Evolutionary conservation across 176 grass and related monocot genomes (phyloP).

Genomic region (Saccharum officinarum): DNA sequence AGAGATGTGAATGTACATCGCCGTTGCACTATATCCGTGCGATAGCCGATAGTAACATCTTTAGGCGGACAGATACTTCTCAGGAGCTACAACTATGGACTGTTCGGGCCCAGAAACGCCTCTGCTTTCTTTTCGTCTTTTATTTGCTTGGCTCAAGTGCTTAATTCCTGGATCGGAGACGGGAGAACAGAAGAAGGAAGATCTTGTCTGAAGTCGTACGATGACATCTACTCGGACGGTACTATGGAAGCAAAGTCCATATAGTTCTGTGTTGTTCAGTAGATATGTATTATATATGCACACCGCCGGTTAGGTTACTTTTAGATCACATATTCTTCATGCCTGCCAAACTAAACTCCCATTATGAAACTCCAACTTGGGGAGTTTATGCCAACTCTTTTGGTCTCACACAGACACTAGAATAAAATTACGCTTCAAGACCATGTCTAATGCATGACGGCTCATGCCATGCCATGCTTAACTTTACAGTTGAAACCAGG

Average conservation of each 20-base stretch:
- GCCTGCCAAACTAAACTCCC: not conserved
- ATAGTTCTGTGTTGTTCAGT: not conserved
- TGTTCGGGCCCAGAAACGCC: constrained; percentile 16
- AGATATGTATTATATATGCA: not conserved
- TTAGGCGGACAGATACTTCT: constrained; percentile 14
- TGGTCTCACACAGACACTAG: not conserved
- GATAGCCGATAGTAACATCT: constrained; percentile 39
- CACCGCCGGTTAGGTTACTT: not conserved
- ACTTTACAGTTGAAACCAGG: constrained; percentile 9
- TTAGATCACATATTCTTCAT: constrained; percentile 16
- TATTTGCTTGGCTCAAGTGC: not conserved
- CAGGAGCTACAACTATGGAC: constrained; percentile 5
- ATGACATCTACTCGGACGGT: not conserved
- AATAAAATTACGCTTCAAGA: not conserved
- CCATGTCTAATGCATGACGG: not conserved
- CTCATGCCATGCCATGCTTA: not conserved
- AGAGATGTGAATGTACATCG: constrained; percentile 16
- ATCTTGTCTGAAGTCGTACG: constrained; percentile 16
- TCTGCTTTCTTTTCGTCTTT: constrained; percentile 2
- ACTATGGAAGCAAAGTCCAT: constrained; percentile 2
- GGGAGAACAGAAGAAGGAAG: constrained; percentile 3
- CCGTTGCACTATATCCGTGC: constrained; percentile 6
- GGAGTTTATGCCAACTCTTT: not conserved
- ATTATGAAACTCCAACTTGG: not conserved
- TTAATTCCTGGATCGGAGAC: not conserved